These are phyloP conservation scores for Podila horticola DNA, from an alignment of 192 early-diverging fungal genomes.

Conservation along the genomic window DNA sequence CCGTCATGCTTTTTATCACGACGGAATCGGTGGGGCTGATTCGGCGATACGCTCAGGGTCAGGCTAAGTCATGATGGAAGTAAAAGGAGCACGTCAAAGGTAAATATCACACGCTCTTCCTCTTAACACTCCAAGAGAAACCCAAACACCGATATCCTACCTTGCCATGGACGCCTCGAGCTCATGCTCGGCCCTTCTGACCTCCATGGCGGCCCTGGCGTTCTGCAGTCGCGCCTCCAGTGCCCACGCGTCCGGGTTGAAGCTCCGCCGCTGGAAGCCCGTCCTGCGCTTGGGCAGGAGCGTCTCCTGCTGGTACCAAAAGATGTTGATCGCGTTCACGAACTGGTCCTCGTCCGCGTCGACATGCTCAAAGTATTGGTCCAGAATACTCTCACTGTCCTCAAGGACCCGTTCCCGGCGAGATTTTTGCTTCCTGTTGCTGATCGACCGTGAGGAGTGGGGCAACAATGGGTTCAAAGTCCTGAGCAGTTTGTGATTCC, in stretches of 20 bases:
- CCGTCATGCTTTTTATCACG: no score
- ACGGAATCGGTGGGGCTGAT: no score
- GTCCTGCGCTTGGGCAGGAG: neutral
- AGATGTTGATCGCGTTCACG: neutral
- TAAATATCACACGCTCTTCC: no score
- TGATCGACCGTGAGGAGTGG: neutral
- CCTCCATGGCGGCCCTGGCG: neutral
- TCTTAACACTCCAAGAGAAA: no score
- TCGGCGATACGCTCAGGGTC: no score
- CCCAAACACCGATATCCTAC: neutral
- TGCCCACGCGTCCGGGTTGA: neutral
- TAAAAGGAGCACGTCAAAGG: no score
- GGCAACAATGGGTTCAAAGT: neutral
- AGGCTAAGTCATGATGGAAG: no score
- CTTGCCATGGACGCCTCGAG: neutral
- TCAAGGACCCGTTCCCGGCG: neutral
- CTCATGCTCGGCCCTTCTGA: neutral
- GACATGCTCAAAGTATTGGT: constrained; percentile 1
- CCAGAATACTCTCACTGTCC: constrained; percentile 1
- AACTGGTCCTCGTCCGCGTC: neutral
- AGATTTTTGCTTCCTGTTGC: neutral
- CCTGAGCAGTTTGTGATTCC: neutral
- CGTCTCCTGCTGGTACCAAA: neutral
- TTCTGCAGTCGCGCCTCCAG: neutral
- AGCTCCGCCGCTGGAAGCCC: neutral